Evolutionary conservation across 306 rosid genomes (phyloP).

Genomic region (Glycine soja): DNA sequence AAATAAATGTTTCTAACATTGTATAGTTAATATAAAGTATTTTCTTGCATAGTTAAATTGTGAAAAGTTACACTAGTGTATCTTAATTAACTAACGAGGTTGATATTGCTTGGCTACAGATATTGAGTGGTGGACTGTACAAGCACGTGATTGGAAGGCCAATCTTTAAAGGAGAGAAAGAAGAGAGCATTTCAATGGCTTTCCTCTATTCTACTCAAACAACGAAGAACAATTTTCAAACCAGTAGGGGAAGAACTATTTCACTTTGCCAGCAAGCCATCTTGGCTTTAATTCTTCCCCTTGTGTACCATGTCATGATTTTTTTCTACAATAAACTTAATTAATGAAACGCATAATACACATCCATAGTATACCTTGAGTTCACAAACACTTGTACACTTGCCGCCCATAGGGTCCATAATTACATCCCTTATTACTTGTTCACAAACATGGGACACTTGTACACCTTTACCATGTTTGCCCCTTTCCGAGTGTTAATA

Average conservation of each 20-base stretch:
- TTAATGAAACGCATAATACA: neutral
- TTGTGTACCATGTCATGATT: conserved; percentile 56
- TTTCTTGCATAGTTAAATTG: too few relatives aligned
- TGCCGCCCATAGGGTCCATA: neutral
- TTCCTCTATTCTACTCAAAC: conserved; percentile 65
- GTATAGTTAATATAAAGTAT: too few relatives aligned
- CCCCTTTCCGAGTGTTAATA: neutral
- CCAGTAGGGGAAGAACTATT: conserved; percentile 50
- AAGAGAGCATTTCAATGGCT: conserved; percentile 74
- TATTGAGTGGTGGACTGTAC: conserved; percentile 66
- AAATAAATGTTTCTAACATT: too few relatives aligned
- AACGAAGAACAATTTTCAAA: conserved; percentile 22
- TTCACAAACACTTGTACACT: conserved; percentile 3
- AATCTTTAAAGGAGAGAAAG: conserved; percentile 59
- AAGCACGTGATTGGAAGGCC: conserved; percentile 91
- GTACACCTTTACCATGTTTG: neutral
- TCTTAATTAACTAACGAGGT: neutral
- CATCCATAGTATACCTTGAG: neutral
- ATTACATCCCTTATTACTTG: too few relatives aligned
- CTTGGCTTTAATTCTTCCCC: conserved; percentile 62
- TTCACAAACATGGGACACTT: too few relatives aligned
- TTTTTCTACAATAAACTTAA: conserved; percentile 45
- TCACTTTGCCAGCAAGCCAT: conserved; percentile 75
- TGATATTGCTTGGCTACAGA: conserved; percentile 44
- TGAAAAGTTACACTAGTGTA: neutral